Evolutionary conservation across 371 early-diverging fungal genomes (phyloP).

Genomic region (Zychaea mexicana): DNA sequence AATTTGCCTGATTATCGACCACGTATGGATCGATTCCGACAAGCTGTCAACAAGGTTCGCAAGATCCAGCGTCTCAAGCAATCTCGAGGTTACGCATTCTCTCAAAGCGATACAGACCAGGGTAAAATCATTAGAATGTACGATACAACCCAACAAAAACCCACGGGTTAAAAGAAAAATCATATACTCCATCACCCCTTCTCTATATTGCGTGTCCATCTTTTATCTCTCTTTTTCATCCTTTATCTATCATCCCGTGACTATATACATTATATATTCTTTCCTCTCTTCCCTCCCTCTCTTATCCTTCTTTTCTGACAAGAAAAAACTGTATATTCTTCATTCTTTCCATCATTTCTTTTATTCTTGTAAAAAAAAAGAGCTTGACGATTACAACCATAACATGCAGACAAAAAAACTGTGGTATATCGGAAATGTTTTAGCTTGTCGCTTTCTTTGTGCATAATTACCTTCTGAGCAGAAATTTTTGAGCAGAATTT

Average conservation of each 20-base stretch:
- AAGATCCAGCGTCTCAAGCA: slow-evolving; percentile 90
- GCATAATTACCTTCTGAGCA: too few species aligned
- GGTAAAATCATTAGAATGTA: slow-evolving; percentile 91
- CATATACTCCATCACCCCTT: background rate
- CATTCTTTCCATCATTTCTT: too few species aligned
- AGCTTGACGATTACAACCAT: too few species aligned
- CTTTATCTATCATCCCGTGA: background rate
- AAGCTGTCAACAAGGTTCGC: slow-evolving; percentile 95
- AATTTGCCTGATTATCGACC: slow-evolving; percentile 97
- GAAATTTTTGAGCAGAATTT: too few species aligned
- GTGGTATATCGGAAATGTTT: too few species aligned
- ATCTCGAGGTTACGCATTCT: slow-evolving; percentile 95
- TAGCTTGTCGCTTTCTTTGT: too few species aligned
- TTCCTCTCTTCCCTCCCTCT: background rate
- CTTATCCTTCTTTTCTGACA: background rate
- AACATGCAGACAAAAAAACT: too few species aligned
- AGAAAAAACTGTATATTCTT: too few species aligned
- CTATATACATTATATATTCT: background rate
- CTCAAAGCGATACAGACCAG: slow-evolving; percentile 95
- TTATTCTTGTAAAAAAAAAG: too few species aligned
- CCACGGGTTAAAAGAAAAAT: slow-evolving; percentile 58
- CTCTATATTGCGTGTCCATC: background rate
- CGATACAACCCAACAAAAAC: slow-evolving; percentile 94
- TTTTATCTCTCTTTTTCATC: background rate
- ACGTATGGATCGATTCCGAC: slow-evolving; percentile 94